phyloP scores from a whole-genome alignment of 225 moss, liverwort and hornwort genomes.

The Polytrichum commune region DNA sequence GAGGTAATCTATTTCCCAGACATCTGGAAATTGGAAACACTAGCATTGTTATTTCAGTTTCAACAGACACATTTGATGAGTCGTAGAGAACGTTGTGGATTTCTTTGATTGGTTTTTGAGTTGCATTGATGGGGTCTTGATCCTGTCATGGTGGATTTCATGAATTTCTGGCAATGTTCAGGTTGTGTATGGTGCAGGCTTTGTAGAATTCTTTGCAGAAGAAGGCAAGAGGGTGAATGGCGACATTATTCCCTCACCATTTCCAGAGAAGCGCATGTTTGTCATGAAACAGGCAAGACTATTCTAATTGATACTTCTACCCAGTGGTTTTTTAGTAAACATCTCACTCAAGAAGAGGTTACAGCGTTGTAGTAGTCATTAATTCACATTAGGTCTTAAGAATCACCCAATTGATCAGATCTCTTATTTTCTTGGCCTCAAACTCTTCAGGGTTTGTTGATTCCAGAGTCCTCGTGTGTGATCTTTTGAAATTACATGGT shows the following conservation, averaged over 20 bases:
- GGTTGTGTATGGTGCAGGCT: slow-evolving; percentile 82
- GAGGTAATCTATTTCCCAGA: slow-evolving; percentile 51
- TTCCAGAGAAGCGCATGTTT: slow-evolving; percentile 68
- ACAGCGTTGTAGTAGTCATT: too few relatives aligned
- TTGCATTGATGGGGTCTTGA: not conserved
- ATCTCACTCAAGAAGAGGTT: too few relatives aligned
- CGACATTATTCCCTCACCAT: slow-evolving; percentile 76
- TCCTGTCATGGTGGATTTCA: not conserved
- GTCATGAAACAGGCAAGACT: slow-evolving; percentile 76
- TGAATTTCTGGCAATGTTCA: slow-evolving; percentile 31
- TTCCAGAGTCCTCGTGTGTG: too few relatives aligned
- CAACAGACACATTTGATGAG: too few relatives aligned
- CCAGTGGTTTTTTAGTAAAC: too few relatives aligned
- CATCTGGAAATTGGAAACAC: too few relatives aligned
- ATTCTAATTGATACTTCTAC: not conserved
- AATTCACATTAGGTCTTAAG: too few relatives aligned
- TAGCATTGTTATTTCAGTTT: not conserved
- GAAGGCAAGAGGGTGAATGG: slow-evolving; percentile 84
- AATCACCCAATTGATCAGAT: too few relatives aligned
- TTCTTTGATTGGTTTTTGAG: not conserved
- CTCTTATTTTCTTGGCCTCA: too few relatives aligned
- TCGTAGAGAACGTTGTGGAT: not conserved
- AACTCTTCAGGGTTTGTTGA: too few relatives aligned
- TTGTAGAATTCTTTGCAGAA: slow-evolving; percentile 85
- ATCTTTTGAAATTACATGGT: too few relatives aligned